Conservation (phyloP, 768 basidiomycete genomes). For the Pseudohyphozyma bogoriensis region DNA sequence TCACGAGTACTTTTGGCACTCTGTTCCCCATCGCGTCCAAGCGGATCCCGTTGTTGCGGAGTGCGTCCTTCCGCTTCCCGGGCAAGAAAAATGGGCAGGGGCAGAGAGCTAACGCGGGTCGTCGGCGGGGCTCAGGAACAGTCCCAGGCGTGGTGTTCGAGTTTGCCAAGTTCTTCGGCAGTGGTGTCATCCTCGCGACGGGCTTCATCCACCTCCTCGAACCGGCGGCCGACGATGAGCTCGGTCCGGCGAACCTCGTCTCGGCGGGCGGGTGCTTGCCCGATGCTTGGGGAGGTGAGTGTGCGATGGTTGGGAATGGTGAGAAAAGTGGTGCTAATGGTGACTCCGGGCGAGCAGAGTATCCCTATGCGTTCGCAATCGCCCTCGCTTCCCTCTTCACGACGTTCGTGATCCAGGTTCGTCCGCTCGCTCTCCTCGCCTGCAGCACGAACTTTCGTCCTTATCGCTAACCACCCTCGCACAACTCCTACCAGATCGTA, state of each 20-base stretch:
- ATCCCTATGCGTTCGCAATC: constrained; percentile 27
- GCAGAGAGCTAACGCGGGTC: too few species aligned
- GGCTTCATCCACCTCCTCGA: constrained; percentile 34
- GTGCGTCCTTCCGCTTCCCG: too few species aligned
- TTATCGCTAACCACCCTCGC: too few species aligned
- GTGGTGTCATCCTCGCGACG: constrained; percentile 32
- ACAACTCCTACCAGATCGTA: constrained; percentile 31
- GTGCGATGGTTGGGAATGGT: too few species aligned
- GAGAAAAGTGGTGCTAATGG: too few species aligned
- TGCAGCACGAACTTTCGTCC: too few species aligned
- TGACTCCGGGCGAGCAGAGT: neutral
- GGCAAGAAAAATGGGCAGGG: too few species aligned
- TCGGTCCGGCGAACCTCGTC: constrained; percentile 9
- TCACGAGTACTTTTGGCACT: constrained; percentile 30
- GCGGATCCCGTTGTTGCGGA: constrained; percentile 19
- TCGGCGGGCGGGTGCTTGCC: constrained; percentile 31
- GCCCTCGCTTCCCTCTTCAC: constrained; percentile 31
- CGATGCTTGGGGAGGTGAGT: constrained; percentile 33
- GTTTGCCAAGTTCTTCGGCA: too few species aligned
- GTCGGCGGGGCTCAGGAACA: too few species aligned
- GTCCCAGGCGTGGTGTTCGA: too few species aligned
- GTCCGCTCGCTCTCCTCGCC: too few species aligned
- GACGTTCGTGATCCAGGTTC: constrained; percentile 30
- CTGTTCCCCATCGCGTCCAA: constrained; percentile 33
- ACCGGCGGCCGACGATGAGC: constrained; percentile 23